Evolutionary conservation across 23 red algal genomes (phyloP).

Genomic region (Gracilariopsis chorda): DNA sequence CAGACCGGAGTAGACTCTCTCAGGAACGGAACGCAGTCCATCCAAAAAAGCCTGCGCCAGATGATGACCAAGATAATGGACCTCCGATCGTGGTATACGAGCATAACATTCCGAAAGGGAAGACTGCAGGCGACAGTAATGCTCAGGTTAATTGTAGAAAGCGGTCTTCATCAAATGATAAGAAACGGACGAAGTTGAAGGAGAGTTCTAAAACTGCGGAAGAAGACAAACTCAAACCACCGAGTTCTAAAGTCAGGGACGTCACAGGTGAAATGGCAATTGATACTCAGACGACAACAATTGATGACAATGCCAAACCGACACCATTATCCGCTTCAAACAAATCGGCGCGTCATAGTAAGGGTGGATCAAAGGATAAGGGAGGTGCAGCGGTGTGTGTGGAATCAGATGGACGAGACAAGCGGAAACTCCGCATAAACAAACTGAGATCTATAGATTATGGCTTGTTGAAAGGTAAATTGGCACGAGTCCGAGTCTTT

Average conservation of each 20-base stretch:
- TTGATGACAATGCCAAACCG: background rate
- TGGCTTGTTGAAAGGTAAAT: constrained; percentile 50
- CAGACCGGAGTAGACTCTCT: no score
- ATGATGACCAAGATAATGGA: no score
- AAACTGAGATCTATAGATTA: constrained; percentile 31
- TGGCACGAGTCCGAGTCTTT: constrained; percentile 30
- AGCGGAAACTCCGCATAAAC: background rate
- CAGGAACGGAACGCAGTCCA: background rate
- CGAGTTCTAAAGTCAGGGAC: background rate
- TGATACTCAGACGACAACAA: no score
- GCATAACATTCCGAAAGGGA: background rate
- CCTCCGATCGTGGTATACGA: background rate
- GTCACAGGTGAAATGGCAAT: background rate
- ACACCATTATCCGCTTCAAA: background rate
- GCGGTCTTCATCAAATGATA: no score
- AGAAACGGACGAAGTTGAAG: background rate
- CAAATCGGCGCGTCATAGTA: background rate
- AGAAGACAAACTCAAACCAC: no score
- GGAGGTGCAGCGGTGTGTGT: background rate
- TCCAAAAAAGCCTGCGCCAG: background rate
- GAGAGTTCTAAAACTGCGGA: background rate
- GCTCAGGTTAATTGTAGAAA: background rate
- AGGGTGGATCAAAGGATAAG: background rate
- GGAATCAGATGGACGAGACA: background rate
- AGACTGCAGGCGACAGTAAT: background rate